A percentile compares a stretch with the other conserved stretches of the same genome.
These are phyloP conservation scores for Beauveria rudraprayagi DNA, from an alignment of 2,329 filamentous ascomycete genomes.

Conservation along the genomic window DNA sequence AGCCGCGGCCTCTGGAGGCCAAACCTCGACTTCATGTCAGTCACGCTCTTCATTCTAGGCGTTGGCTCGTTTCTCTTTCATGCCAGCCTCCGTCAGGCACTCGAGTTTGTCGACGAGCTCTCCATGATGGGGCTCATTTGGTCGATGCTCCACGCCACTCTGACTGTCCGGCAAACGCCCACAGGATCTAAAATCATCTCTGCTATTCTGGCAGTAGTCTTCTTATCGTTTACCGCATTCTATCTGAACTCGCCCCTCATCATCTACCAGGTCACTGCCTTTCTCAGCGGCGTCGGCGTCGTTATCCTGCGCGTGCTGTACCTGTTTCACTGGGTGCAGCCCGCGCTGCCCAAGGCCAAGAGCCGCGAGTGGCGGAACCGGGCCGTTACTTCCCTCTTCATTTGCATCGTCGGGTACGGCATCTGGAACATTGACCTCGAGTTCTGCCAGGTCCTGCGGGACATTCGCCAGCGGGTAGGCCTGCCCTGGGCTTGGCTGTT, in stretches of 20 bases:
- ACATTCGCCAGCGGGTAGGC: slow-evolving; percentile 36
- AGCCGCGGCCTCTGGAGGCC: slow-evolving; percentile 24
- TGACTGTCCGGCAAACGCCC: slow-evolving; percentile 35
- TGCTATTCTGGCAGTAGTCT: slow-evolving; percentile 30
- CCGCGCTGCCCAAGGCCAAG: slow-evolving; percentile 21
- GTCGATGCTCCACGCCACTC: slow-evolving; percentile 42
- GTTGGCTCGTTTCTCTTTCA: slow-evolving; percentile 36
- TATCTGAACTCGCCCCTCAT: slow-evolving; percentile 36
- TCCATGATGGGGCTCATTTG: slow-evolving; percentile 48
- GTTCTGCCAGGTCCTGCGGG: slow-evolving; percentile 40
- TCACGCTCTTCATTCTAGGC: slow-evolving; percentile 33
- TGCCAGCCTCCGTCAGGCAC: slow-evolving; percentile 33
- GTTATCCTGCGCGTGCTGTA: slow-evolving; percentile 27
- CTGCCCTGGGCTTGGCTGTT: slow-evolving; percentile 47
- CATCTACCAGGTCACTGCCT: slow-evolving; percentile 34
- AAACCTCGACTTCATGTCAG: slow-evolving; percentile 32
- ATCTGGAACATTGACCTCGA: slow-evolving; percentile 52
- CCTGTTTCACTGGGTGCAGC: slow-evolving; percentile 25
- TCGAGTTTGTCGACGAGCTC: slow-evolving; percentile 47
- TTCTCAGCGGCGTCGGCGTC: slow-evolving; percentile 25
- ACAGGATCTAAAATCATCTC: slow-evolving; percentile 24
- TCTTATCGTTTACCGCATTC: slow-evolving; percentile 33
- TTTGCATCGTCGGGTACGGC: slow-evolving; percentile 37
- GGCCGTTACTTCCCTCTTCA: slow-evolving; percentile 22
- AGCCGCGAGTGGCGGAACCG: slow-evolving; percentile 19